Evolutionary conservation across 495 filamentous ascomycete genomes (phyloP), one percentile per base, ranked within the genome.

Genomic region (Neurospora hispaniola): DNA sequence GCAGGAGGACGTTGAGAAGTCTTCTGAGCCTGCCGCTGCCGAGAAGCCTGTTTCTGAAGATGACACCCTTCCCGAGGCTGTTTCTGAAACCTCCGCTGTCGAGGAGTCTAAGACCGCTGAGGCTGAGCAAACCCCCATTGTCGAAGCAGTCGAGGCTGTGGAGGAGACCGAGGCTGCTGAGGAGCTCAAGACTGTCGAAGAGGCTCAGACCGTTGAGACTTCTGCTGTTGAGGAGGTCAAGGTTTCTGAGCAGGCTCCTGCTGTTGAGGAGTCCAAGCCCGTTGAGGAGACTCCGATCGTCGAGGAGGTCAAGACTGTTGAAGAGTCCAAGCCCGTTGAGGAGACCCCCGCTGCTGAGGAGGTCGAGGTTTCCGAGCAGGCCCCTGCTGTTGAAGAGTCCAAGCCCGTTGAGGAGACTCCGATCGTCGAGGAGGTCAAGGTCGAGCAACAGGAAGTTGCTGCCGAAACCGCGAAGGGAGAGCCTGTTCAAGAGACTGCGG

Each of bases 81-180:
- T 42, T 10, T 16, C 38, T 23, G 42, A 75, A 43, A 71, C 75
- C 74, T 44, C 68, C 73, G 20, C 71, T 44, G 20, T 74, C 70
- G 38, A 73, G 46, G 44, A 76, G 43, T 18, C 41, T 44, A 70
- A 75, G 38, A 42, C 72, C 59, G 74, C 76, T 23, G 72, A 74
- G 73, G 71, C 20, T 62, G 54, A 62, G 54, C 54, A 62, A 27
- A 16, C 73, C 48, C 68, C 69, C 11, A 69, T 70, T 48, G 66
- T 73, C 38, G 75, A 75, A 23, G 69, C 69, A 48, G 69, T 39
- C 11, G 46, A 70, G 39, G 35, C 71, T 38, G 42, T 42, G 41
- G 72, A 71, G 70, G 41, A 71, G 16, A 59, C 69, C 54, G 69
- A 72, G 46, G 38, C 42, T 48, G 76, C 59, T 12, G 73, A 70